Percentiles rank a stretch among this genome's conserved stretches.
These are phyloP conservation scores for Pouteria glomerata DNA, from an alignment of 148 eudicot genomes.

Conservation along the genomic window DNA sequence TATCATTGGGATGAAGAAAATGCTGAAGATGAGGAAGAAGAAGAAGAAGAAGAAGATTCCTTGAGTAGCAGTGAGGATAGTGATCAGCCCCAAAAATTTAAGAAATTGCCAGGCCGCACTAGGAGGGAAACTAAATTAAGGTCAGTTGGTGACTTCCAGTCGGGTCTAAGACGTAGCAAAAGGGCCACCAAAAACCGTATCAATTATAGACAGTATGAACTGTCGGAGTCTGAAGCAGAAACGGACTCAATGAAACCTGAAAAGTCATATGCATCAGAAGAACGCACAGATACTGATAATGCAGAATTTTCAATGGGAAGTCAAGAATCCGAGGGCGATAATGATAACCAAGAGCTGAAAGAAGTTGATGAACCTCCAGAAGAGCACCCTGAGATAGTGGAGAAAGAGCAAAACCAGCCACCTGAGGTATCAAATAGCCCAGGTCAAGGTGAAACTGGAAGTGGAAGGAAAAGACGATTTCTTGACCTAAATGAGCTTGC, in stretches of 20 bases:
- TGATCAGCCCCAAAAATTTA: constrained; percentile 43
- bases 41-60: constrained; percentile 49
- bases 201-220: constrained; percentile 57
- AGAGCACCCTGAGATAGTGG: constrained; percentile 22
- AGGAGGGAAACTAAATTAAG: constrained; percentile 51
- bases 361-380: constrained; percentile 26
- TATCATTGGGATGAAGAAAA: constrained; percentile 74
- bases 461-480: constrained; percentile 46
- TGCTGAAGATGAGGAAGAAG: constrained; percentile 60
- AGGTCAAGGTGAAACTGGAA: constrained; percentile 36
- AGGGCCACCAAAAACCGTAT: constrained; percentile 72
- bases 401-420: constrained; percentile 24
- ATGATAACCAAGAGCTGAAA: constrained; percentile 25
- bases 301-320: constrained; percentile 48
- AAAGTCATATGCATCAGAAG: constrained; percentile 38
- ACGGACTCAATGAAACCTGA: constrained; percentile 42
- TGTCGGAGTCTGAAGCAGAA: constrained; percentile 83
- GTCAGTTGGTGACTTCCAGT: constrained; percentile 42
- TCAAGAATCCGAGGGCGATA: constrained; percentile 44
- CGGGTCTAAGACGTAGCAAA: constrained; percentile 83
- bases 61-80: constrained; percentile 68
- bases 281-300: constrained; percentile 39
- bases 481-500: constrained; percentile 91
- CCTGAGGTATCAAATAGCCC: constrained; percentile 29
- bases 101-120: constrained; percentile 49